These are phyloP conservation scores for Torrubiella hemipterigena DNA, from an alignment of 2,329 filamentous ascomycete genomes.

Conservation along the genomic window DNA sequence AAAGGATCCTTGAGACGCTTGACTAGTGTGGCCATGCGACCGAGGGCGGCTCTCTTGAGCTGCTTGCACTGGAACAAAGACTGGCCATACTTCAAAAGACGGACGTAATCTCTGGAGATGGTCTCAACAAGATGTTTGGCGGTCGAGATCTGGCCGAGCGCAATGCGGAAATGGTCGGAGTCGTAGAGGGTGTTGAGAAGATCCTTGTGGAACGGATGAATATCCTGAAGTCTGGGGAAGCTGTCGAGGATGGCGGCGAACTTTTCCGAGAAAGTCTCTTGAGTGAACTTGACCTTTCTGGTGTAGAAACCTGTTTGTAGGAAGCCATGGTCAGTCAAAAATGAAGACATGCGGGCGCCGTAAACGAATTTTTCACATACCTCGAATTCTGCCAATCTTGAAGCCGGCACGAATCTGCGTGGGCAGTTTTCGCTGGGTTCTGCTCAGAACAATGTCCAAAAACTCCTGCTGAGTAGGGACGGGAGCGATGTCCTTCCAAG, in stretches of 20 bases:
- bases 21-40: slow-evolving; percentile 96
- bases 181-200: slow-evolving; percentile 95
- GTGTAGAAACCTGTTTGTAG: slow-evolving; percentile 70
- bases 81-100: slow-evolving; percentile 84
- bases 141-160: slow-evolving; percentile 88
- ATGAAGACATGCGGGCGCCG: no score
- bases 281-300: slow-evolving; percentile 94
- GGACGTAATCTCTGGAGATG: slow-evolving; percentile 90
- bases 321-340: slow-evolving; percentile 7
- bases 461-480: slow-evolving; percentile 93
- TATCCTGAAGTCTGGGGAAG: slow-evolving; percentile 85
- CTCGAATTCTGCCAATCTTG: slow-evolving; percentile 81
- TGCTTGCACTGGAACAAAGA: slow-evolving; percentile 98
- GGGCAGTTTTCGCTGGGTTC: slow-evolving; percentile 84
- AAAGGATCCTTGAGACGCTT: slow-evolving; percentile 91
- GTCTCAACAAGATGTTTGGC: slow-evolving; percentile 96
- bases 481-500: slow-evolving; percentile 69
- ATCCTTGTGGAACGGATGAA: slow-evolving; percentile 80
- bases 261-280: slow-evolving; percentile 94
- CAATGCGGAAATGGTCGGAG: slow-evolving; percentile 95
- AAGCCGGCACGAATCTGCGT: slow-evolving; percentile 95
- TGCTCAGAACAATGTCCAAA: slow-evolving; percentile 88
- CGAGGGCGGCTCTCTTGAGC: slow-evolving; percentile 88
- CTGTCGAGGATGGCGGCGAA: slow-evolving; percentile 81
- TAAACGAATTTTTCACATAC: no score